These are phyloP conservation scores for Vanrija humicola DNA, from an alignment of 1,284 basidiomycete species.

Conservation along the genomic window DNA sequence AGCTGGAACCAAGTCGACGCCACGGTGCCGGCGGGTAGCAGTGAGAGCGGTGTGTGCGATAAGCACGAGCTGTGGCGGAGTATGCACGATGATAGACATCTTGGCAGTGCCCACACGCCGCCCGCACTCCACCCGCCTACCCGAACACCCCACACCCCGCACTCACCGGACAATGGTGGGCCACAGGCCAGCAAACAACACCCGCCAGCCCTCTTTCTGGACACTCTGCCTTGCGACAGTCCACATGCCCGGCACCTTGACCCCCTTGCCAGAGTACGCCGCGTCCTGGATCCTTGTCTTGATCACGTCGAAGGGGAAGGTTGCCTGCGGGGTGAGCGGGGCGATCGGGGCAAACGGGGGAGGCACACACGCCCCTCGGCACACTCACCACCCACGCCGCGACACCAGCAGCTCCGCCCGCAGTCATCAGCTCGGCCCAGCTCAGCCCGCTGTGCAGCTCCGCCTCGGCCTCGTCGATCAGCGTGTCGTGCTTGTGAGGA, in stretches of 20 bases:
- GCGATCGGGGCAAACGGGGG: background rate
- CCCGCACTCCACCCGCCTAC: too few relatives aligned
- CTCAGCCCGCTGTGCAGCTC: conserved; percentile 52
- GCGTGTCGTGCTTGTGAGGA: conserved; percentile 25
- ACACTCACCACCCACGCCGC: conserved; percentile 48
- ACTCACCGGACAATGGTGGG: conserved; percentile 73
- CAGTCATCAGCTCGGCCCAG: conserved; percentile 63
- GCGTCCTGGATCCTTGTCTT: conserved; percentile 77
- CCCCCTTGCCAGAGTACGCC: conserved; percentile 50
- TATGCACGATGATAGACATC: too few relatives aligned
- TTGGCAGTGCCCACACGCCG: too few relatives aligned
- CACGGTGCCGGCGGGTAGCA: too few relatives aligned
- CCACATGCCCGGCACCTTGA: conserved; percentile 15
- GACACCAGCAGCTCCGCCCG: conserved; percentile 72
- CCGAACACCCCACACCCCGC: background rate
- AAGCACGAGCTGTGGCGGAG: background rate
- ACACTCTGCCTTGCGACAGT: conserved; percentile 55
- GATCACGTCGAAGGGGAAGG: conserved; percentile 79
- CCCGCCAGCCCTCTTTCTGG: conserved; percentile 59
- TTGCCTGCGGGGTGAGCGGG: conserved; percentile 47
- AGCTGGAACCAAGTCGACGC: too few relatives aligned
- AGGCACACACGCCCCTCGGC: too few relatives aligned
- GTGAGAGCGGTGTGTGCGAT: background rate
- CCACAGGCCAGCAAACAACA: conserved; percentile 69
- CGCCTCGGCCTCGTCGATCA: conserved; percentile 54